A percentile compares a stretch with the other conserved stretches of the same genome.
Conservation (phyloP, 352 stramenopile species). For the Phytopythium cucurbitacearum region DNA sequence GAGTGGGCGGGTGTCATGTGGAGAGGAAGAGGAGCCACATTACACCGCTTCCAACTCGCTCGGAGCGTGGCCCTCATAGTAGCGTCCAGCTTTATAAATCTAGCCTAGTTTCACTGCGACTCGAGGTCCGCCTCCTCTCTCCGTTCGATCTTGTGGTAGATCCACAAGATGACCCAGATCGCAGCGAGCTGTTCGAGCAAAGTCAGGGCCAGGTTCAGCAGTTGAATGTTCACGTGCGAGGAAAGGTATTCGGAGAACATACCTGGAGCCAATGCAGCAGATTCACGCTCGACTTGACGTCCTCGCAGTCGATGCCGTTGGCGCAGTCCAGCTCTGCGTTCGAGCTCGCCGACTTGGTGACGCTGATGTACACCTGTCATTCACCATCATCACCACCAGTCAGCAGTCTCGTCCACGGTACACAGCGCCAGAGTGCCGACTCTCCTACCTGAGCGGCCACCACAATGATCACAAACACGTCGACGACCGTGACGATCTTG, state of each 20-base stretch:
- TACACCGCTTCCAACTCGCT: too few relatives aligned
- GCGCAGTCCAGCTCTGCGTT: slow-evolving; percentile 47
- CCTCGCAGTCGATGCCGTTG: slow-evolving; percentile 45
- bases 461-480: slow-evolving; percentile 21
- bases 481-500: slow-evolving; percentile 25
- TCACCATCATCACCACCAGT: neutral
- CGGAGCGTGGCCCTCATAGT: too few relatives aligned
- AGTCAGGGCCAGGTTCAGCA: too few relatives aligned
- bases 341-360: slow-evolving; percentile 20
- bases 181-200: slow-evolving; percentile 7
- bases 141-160: slow-evolving; percentile 14
- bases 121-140: slow-evolving; percentile 1
- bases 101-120: neutral
- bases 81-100: too few relatives aligned
- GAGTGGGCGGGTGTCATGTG: too few relatives aligned
- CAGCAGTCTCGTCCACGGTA: neutral
- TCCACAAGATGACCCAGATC: slow-evolving; percentile 20
- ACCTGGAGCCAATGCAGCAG: slow-evolving; percentile 36
- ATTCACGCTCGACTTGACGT: slow-evolving; percentile 26
- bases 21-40: too few relatives aligned
- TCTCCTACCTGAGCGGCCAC: slow-evolving; percentile 23
- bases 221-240: neutral
- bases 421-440: neutral
- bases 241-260: neutral
- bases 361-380: slow-evolving; percentile 36